Evolutionary conservation across 257 asterid species (phyloP).

Genomic region (Lycium barbarum): DNA sequence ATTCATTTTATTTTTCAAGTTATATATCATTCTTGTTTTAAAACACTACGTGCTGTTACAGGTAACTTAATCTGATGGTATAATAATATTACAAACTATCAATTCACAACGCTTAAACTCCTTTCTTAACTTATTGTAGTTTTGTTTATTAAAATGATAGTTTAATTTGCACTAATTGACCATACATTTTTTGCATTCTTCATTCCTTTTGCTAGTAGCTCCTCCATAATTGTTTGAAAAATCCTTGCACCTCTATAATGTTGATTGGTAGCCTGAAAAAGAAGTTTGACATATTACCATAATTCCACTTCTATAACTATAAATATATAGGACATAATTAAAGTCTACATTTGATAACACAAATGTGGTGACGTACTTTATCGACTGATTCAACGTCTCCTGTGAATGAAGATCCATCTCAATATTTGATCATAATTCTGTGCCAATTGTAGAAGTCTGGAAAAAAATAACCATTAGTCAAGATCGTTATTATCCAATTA

Average conservation of each 20-base stretch:
- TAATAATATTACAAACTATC: no score
- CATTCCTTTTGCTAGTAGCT: slow-evolving; percentile 25
- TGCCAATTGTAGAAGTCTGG: background rate
- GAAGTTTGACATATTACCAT: background rate
- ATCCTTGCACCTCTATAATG: slow-evolving; percentile 19
- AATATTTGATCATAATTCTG: background rate
- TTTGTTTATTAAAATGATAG: background rate
- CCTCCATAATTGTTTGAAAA: slow-evolving; percentile 14
- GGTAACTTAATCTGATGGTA: no score
- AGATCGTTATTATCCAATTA: background rate
- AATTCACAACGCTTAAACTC: no score
- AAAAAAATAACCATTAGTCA: background rate
- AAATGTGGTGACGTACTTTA: background rate
- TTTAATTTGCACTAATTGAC: background rate
- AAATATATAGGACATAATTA: no score
- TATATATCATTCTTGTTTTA: no score
- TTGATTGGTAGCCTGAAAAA: slow-evolving; percentile 21
- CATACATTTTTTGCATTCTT: background rate
- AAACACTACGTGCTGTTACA: no score
- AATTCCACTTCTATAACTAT: background rate
- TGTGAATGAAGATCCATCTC: slow-evolving; percentile 6
- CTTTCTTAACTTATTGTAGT: background rate
- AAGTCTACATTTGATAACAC: background rate
- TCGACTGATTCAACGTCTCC: background rate
- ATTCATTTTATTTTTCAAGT: no score